Evolutionary conservation across 116 monocot genomes (phyloP).

Genomic region (Papilionanthe hybrid): DNA sequence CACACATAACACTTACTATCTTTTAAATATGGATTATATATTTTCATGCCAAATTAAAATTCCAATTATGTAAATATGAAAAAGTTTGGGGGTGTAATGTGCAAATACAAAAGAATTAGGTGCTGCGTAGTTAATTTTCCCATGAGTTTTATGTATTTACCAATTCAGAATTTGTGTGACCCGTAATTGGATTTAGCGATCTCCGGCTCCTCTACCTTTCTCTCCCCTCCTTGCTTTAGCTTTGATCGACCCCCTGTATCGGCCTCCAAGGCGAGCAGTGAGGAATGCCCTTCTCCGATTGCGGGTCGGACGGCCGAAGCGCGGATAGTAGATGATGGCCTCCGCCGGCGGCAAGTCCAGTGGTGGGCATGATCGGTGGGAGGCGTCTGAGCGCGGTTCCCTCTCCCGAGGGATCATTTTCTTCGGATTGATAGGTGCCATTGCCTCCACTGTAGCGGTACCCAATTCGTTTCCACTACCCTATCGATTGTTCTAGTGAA

Average conservation of each 20-base stretch:
- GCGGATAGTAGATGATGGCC: neutral
- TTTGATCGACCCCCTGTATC: neutral
- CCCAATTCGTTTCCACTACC: neutral
- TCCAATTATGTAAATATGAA: too few species aligned
- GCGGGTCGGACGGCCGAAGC: neutral
- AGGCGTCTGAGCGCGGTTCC: neutral
- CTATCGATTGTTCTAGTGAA: neutral
- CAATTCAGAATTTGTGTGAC: neutral
- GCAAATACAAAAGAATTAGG: too few species aligned
- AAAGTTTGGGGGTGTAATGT: too few species aligned
- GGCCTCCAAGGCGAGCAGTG: neutral
- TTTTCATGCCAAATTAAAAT: too few species aligned
- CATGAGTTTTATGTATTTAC: too few species aligned
- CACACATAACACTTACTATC: too few species aligned
- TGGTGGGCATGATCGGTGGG: neutral
- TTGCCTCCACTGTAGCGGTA: constrained; percentile 20
- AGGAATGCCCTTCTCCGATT: constrained; percentile 8
- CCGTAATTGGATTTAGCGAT: neutral
- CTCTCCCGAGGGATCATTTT: constrained; percentile 11
- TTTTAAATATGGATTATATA: too few species aligned
- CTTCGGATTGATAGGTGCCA: constrained; percentile 22
- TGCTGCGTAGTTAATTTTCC: too few species aligned
- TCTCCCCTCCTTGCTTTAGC: neutral
- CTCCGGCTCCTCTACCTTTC: neutral
- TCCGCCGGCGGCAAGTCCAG: neutral